A percentile compares a stretch with the other conserved stretches of the same genome.
Conservation (phyloP, 495 filamentous ascomycete species). For the Podospora pseudoanserina region DNA sequence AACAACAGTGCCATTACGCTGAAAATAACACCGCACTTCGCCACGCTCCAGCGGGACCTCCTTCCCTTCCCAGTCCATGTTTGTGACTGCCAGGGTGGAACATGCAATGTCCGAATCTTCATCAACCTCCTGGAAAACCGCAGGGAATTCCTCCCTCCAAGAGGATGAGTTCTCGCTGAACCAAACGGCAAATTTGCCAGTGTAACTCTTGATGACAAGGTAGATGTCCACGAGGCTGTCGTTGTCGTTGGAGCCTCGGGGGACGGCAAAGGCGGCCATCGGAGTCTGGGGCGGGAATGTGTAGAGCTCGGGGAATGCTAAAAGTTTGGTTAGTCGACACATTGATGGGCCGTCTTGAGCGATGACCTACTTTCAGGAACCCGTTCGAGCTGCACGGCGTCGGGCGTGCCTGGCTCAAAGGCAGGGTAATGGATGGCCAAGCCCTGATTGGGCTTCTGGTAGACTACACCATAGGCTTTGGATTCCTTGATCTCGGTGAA, state of each 20-base stretch:
- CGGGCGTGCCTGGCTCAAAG: no score
- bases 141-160: background rate
- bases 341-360: background rate
- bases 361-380: background rate
- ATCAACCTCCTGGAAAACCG: background rate
- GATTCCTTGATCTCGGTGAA: background rate
- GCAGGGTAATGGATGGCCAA: background rate
- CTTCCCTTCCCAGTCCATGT: background rate
- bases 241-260: background rate
- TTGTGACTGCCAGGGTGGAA: background rate
- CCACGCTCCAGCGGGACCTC: background rate
- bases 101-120: background rate
- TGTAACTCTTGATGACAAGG: background rate
- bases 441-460: background rate
- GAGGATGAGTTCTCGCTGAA: background rate
- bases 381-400: background rate
- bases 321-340: background rate
- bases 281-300: background rate
- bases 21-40: background rate
- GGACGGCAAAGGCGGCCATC: background rate
- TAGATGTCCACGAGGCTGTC: background rate
- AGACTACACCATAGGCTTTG: background rate
- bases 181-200: background rate
- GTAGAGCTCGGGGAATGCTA: background rate
- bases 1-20: background rate